A percentile compares a stretch with the other conserved stretches of the same genome.
phyloP scores from a whole-genome alignment of 192 early-diverging fungal species.

The Linderina pennispora region DNA sequence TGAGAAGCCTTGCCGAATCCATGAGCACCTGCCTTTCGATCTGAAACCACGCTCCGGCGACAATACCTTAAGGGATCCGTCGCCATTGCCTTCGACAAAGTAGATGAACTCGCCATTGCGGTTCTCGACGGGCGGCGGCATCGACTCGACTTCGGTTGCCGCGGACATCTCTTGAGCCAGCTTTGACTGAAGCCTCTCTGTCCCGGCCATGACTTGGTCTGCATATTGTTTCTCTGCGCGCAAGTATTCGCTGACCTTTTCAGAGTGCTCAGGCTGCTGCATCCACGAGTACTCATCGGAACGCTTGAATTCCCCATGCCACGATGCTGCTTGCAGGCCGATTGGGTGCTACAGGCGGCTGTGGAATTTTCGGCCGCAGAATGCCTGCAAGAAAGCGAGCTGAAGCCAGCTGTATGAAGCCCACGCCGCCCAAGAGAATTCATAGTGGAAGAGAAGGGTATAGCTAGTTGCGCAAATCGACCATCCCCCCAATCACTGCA shows the following conservation, averaged over 20 bases:
- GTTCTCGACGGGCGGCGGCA: conserved; percentile 40
- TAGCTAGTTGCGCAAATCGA: too few species aligned
- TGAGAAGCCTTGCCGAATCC: conserved; percentile 10
- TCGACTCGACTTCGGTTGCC: conserved; percentile 26
- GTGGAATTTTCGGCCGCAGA: too few species aligned
- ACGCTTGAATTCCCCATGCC: conserved; percentile 25
- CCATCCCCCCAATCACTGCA: too few species aligned
- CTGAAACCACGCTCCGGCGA: conserved; percentile 8
- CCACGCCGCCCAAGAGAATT: too few species aligned
- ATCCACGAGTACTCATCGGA: conserved; percentile 42
- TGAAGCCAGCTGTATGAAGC: too few species aligned
- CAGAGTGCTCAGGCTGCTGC: conserved; percentile 15
- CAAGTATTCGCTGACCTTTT: conserved; percentile 18
- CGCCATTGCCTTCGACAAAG: conserved; percentile 5
- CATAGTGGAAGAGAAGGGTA: too few species aligned
- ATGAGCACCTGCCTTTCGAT: conserved; percentile 23
- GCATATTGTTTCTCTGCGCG: conserved; percentile 29
- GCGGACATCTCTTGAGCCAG: conserved; percentile 27
- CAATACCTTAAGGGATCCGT: conserved; percentile 24
- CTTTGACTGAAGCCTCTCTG: conserved; percentile 11
- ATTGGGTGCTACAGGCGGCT: conserved; percentile 11
- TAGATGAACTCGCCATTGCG: conserved; percentile 29
- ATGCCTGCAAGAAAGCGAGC: too few species aligned
- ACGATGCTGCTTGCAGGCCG: not conserved
- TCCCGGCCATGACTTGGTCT: conserved; percentile 5